Conservation (phyloP, 805 yeast species). For the Cyberlindnera subsufficiens region DNA sequence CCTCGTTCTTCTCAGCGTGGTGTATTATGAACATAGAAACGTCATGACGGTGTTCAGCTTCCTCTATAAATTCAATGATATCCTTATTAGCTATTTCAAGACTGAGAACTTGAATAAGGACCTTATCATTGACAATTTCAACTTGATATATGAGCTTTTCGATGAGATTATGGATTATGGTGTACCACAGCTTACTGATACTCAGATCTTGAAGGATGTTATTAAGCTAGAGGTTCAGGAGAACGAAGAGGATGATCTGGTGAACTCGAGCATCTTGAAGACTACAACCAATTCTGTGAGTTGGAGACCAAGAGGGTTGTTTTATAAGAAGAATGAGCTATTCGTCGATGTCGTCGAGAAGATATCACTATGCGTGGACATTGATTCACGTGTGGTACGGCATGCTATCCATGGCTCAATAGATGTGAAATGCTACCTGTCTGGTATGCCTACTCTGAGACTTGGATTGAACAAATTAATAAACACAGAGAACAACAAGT, state of each 20-base stretch:
- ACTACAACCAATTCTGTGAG: conserved; percentile 75
- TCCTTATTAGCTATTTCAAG: conserved; percentile 41
- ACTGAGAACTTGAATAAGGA: conserved; percentile 42
- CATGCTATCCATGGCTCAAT: conserved; percentile 71
- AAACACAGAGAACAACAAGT: conserved; percentile 16
- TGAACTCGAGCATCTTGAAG: conserved; percentile 68
- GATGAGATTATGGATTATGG: conserved; percentile 92
- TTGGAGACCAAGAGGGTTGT: conserved; percentile 91
- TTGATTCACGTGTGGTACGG: conserved; percentile 49
- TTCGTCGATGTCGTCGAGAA: conserved; percentile 81
- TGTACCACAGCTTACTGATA: conserved; percentile 77
- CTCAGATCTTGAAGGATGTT: conserved; percentile 71
- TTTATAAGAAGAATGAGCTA: conserved; percentile 83
- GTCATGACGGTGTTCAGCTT: conserved; percentile 55
- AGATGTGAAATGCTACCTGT: conserved; percentile 65
- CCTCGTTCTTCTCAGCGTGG: conserved; percentile 21
- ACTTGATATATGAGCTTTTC: conserved; percentile 70
- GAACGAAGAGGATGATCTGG: conserved; percentile 13
- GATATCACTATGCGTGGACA: conserved; percentile 61
- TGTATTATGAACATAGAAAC: conserved; percentile 33
- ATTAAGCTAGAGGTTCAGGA: conserved; percentile 47
- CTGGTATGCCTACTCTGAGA: conserved; percentile 85
- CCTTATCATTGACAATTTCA: conserved; percentile 62
- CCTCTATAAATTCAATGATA: conserved; percentile 39
- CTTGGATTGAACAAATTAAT: conserved; percentile 67